Conservation (phyloP, 1,139 yeast genomes). For the Nadsonia commutata region DNA sequence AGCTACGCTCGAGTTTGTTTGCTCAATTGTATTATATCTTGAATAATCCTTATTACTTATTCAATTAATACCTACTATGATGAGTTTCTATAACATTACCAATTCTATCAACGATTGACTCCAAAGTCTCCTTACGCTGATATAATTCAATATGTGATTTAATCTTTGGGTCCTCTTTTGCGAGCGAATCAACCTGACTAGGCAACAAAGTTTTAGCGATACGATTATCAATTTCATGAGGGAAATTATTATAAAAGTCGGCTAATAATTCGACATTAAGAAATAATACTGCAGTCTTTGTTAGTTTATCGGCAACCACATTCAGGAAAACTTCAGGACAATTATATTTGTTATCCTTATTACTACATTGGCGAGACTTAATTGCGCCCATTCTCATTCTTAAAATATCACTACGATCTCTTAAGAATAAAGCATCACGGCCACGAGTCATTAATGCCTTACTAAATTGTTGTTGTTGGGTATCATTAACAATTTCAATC, state of each 20-base stretch:
- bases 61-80: too few species aligned
- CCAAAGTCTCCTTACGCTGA: conserved; percentile 77
- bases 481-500: conserved; percentile 10
- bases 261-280: conserved; percentile 85
- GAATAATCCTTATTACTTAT: too few species aligned
- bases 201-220: conserved; percentile 43
- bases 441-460: conserved; percentile 53
- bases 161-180: conserved; percentile 88
- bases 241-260: conserved; percentile 92
- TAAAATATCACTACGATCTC: conserved; percentile 55
- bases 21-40: too few species aligned
- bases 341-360: conserved; percentile 66
- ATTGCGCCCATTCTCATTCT: conserved; percentile 64
- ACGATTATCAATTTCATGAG: conserved; percentile 74
- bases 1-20: too few species aligned
- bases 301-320: conserved; percentile 80
- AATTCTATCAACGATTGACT: conserved; percentile 69
- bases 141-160: conserved; percentile 85
- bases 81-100: conserved; percentile 83
- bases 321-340: conserved; percentile 93
- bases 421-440: conserved; percentile 66
- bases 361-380: conserved; percentile 61
- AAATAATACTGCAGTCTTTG: conserved; percentile 85
- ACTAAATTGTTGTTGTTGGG: conserved; percentile 68
- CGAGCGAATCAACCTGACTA: conserved; percentile 64